Conservation (phyloP, 148 eudicot species). For the Drosera capensis region DNA sequence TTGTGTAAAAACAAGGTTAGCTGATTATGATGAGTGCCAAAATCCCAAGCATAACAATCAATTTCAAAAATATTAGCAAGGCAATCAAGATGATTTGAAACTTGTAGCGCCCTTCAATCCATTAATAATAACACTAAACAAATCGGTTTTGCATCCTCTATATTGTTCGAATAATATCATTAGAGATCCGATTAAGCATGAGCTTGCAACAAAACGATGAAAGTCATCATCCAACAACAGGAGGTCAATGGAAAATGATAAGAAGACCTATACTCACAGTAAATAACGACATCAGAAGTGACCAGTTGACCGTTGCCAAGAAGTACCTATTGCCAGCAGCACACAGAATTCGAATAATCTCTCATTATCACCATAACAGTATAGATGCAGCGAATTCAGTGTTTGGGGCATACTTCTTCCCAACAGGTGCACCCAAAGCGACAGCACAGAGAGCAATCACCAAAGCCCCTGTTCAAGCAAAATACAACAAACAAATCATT, state of each 20-base stretch:
- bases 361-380: conserved; percentile 2
- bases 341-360: conserved; percentile 1
- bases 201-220: neutral
- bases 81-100: too few species aligned
- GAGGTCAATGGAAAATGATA: neutral
- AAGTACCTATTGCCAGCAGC: conserved; percentile 42
- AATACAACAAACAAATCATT: too few species aligned
- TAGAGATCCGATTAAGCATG: too few species aligned
- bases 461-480: conserved; percentile 69
- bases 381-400: conserved; percentile 4
- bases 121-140: too few species aligned
- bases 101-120: too few species aligned
- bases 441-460: conserved; percentile 65
- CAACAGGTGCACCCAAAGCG: conserved; percentile 85
- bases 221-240: neutral
- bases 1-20: too few species aligned
- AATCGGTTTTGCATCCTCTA: too few species aligned
- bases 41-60: too few species aligned
- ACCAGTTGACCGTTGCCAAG: conserved; percentile 53
- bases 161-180: too few species aligned
- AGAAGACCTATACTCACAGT: conserved; percentile 40
- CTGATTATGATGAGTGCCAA: too few species aligned
- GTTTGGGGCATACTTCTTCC: conserved; percentile 42
- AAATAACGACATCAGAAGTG: conserved; percentile 72
- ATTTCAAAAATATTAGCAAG: too few species aligned